phyloP scores from a whole-genome alignment of 2,329 filamentous ascomycete species.

The Didymella pinodella region DNA sequence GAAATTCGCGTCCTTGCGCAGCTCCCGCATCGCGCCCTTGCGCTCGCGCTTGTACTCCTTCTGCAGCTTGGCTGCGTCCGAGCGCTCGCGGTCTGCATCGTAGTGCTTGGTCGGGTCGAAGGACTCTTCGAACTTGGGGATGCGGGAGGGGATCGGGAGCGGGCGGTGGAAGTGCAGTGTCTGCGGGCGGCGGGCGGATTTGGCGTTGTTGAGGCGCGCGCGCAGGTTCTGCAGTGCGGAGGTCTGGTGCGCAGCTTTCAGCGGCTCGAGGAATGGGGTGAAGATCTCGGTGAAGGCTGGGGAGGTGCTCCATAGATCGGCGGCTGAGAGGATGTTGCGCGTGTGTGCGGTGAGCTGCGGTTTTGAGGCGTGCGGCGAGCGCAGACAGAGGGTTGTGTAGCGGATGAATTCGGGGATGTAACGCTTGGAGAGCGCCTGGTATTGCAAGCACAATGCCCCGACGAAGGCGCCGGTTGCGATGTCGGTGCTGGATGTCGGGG shows the following conservation, averaged over 20 bases:
- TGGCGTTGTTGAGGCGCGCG: slow-evolving; percentile 68
- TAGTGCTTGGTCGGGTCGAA: slow-evolving; percentile 98
- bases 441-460: slow-evolving; percentile 80
- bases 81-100: slow-evolving; percentile 90
- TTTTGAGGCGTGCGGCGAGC: slow-evolving; percentile 49
- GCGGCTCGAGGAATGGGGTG: slow-evolving; percentile 60
- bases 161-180: slow-evolving; percentile 89
- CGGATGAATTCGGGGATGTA: slow-evolving; percentile 90
- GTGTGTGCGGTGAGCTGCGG: slow-evolving; percentile 67
- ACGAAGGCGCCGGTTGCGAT: slow-evolving; percentile 79
- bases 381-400: slow-evolving; percentile 77
- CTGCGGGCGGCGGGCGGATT: slow-evolving; percentile 75
- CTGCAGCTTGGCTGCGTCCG: slow-evolving; percentile 82
- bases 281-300: slow-evolving; percentile 83
- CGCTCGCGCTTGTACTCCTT: slow-evolving; percentile 93
- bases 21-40: slow-evolving; percentile 92
- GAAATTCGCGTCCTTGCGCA: slow-evolving; percentile 94
- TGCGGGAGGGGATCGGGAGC: slow-evolving; percentile 82
- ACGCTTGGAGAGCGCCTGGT: slow-evolving; percentile 82
- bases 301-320: slow-evolving; percentile 76
- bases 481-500: slow-evolving; percentile 70
- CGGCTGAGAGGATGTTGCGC: slow-evolving; percentile 71
- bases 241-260: slow-evolving; percentile 42
- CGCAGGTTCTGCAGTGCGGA: slow-evolving; percentile 68
- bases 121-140: slow-evolving; percentile 95